Percentiles rank a stretch among this genome's conserved stretches.
Conservation (phyloP, 257 asterid species). For the Jasminum sambac region DNA sequence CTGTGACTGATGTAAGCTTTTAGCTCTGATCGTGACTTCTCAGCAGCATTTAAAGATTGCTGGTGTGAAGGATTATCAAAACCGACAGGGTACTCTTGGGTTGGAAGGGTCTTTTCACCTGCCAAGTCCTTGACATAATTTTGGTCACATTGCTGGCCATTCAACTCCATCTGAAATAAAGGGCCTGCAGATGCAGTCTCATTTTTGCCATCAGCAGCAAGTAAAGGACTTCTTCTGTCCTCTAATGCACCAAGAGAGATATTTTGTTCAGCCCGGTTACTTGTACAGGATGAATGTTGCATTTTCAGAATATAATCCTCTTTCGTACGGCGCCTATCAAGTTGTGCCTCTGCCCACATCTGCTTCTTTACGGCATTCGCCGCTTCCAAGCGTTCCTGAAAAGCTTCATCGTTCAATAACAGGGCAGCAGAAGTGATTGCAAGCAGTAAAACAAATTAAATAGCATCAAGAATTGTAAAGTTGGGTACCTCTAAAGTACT, state of each 20-base stretch:
- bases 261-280: constrained; percentile 40
- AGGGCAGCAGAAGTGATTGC: constrained; percentile 24
- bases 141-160: constrained; percentile 42
- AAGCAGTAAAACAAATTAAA: constrained; percentile 1
- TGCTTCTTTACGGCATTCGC: constrained; percentile 93
- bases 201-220: constrained; percentile 32
- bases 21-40: constrained; percentile 66
- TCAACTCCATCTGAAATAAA: constrained; percentile 42
- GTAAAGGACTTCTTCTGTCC: constrained; percentile 41
- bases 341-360: constrained; percentile 94
- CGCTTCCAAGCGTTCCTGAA: constrained; percentile 94
- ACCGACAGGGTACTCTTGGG: constrained; percentile 40
- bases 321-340: constrained; percentile 84
- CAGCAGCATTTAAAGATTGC: constrained; percentile 62
- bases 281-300: constrained; percentile 34
- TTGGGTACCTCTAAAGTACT: constrained; percentile 64
- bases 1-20: constrained; percentile 65
- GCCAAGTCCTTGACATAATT: constrained; percentile 28
- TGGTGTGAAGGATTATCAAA: constrained; percentile 50
- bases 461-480: background rate
- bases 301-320: constrained; percentile 55
- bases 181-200: constrained; percentile 35
- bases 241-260: constrained; percentile 28
- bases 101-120: constrained; percentile 40
- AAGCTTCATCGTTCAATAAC: constrained; percentile 27